Percentiles rank a stretch among this genome's conserved stretches.
Conservation (phyloP, 2,329 filamentous ascomycete genomes). For the Ambrosiella xylebori region DNA sequence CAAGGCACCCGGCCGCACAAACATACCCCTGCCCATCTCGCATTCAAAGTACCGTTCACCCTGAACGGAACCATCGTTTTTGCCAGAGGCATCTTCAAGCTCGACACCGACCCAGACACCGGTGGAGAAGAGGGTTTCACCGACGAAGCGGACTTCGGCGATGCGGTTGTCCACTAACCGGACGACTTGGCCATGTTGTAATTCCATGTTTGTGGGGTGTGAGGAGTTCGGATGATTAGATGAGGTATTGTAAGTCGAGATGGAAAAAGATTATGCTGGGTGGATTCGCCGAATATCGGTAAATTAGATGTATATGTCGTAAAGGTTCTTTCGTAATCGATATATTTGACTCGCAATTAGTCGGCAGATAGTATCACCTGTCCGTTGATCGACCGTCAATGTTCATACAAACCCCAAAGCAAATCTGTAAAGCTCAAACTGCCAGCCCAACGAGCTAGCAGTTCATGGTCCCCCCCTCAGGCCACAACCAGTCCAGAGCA, state of each 20-base stretch:
- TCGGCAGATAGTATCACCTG: no score
- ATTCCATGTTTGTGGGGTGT: conserved; percentile 4
- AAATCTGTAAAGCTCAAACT: no score
- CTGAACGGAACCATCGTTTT: conserved; percentile 86
- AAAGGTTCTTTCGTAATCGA: no score
- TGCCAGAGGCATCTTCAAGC: conserved; percentile 63
- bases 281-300: background rate
- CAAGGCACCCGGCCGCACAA: conserved; percentile 58
- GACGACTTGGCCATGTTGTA: conserved; percentile 49
- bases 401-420: no score
- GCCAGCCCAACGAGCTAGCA: no score
- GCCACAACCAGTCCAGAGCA: no score
- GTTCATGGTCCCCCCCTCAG: no score
- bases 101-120: conserved; percentile 86
- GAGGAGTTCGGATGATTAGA: background rate
- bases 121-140: conserved; percentile 56
- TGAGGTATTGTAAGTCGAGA: background rate
- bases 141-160: conserved; percentile 66
- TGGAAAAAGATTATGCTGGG: background rate
- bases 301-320: no score
- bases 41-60: conserved; percentile 83
- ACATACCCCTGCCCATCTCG: conserved; percentile 60
- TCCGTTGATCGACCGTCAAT: no score
- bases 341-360: no score
- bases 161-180: conserved; percentile 57